Percentiles rank a stretch among this genome's conserved stretches.
These are phyloP conservation scores for Allantophomopsis lycopodina DNA, from an alignment of 2,329 filamentous ascomycete genomes.

Conservation along the genomic window DNA sequence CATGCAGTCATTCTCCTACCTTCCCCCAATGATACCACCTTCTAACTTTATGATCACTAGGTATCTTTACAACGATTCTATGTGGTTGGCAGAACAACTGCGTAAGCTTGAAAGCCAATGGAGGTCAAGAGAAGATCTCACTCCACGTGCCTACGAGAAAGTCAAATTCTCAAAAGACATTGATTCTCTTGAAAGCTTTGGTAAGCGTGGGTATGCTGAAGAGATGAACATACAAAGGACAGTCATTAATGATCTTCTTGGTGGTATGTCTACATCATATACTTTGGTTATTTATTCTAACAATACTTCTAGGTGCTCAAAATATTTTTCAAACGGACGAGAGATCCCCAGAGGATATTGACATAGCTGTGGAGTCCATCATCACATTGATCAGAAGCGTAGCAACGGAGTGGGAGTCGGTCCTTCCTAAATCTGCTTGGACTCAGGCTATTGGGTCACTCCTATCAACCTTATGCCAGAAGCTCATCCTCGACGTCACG, in stretches of 20 bases:
- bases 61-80: conserved; percentile 55
- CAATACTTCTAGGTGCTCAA: conserved; percentile 28
- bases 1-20: neutral
- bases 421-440: conserved; percentile 47
- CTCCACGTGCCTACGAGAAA: conserved; percentile 34
- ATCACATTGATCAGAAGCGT: conserved; percentile 36
- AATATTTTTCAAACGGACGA: conserved; percentile 39
- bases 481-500: conserved; percentile 46
- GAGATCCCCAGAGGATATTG: conserved; percentile 26
- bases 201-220: conserved; percentile 44
- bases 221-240: conserved; percentile 49
- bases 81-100: conserved; percentile 46
- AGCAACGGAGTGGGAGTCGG: conserved; percentile 40
- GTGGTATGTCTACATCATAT: conserved; percentile 22
- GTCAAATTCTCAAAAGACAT: conserved; percentile 46
- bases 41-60: conserved; percentile 19
- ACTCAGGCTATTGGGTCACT: conserved; percentile 47
- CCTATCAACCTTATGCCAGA: conserved; percentile 41
- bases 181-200: conserved; percentile 43
- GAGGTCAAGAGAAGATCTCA: conserved; percentile 38
- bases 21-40: neutral
- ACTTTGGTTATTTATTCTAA: conserved; percentile 1
- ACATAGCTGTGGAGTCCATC: conserved; percentile 37
- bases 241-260: conserved; percentile 45
- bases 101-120: conserved; percentile 32